Conservation (phyloP, 352 stramenopile genomes). For the Pythium oligandrum region DNA sequence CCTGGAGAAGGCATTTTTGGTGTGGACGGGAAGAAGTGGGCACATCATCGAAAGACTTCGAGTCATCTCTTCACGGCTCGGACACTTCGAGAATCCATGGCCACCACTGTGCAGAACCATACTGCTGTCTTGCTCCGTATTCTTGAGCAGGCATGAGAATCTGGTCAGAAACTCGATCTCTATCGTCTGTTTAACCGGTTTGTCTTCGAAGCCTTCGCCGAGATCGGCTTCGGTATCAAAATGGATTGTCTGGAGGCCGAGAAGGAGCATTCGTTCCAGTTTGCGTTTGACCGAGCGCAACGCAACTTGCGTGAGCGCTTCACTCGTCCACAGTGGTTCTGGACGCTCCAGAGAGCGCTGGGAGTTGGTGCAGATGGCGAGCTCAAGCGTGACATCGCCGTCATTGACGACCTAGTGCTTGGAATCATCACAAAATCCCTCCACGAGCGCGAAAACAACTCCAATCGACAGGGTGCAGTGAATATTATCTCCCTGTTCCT, state of each 20-base stretch:
- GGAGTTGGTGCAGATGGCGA: constrained; percentile 23
- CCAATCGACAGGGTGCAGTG: no score
- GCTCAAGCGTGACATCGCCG: constrained; percentile 24
- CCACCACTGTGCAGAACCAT: constrained; percentile 23
- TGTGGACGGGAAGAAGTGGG: constrained; percentile 49
- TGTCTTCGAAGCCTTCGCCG: constrained; percentile 42
- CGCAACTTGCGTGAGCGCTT: constrained; percentile 23
- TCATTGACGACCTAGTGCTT: constrained; percentile 37
- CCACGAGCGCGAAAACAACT: neutral
- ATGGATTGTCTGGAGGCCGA: constrained; percentile 38
- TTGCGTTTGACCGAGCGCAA: constrained; percentile 34
- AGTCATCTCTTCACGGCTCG: constrained; percentile 80
- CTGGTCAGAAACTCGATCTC: constrained; percentile 24
- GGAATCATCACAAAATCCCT: constrained; percentile 33
- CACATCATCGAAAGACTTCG: constrained; percentile 66
- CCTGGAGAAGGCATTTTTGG: constrained; percentile 67
- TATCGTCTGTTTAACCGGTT: constrained; percentile 35
- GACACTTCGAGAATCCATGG: constrained; percentile 48
- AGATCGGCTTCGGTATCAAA: constrained; percentile 49
- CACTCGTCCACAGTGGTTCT: constrained; percentile 29
- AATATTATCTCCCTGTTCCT: constrained; percentile 39
- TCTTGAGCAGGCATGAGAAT: constrained; percentile 9
- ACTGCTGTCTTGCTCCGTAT: constrained; percentile 22
- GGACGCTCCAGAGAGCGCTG: constrained; percentile 31
- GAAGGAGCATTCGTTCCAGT: constrained; percentile 44